A percentile compares a stretch with the other conserved stretches of the same genome.
phyloP scores from a whole-genome alignment of 371 early-diverging fungal species.

The Lichtheimia ramosa region DNA sequence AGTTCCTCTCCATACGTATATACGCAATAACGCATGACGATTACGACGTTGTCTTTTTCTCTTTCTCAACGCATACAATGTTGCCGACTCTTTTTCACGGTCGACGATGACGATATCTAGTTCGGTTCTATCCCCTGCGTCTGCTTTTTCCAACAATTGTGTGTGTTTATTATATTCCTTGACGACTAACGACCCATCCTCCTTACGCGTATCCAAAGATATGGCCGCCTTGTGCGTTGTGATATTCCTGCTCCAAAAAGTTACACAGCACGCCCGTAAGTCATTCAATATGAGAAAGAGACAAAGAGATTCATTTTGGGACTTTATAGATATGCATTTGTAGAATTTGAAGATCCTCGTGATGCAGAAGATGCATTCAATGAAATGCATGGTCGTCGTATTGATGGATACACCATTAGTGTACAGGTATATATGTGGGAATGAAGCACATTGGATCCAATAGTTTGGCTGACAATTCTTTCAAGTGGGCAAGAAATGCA shows the following conservation, averaged over 20 bases:
- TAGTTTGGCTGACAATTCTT: not conserved
- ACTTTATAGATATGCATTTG: conserved; percentile 77
- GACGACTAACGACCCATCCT: conserved; percentile 1
- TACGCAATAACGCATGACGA: not conserved
- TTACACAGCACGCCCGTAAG: conserved; percentile 66
- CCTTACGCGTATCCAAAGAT: conserved; percentile 45
- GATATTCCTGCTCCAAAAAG: conserved; percentile 81
- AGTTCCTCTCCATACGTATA: not conserved
- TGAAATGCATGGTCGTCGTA: conserved; percentile 83
- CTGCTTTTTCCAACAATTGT: not conserved
- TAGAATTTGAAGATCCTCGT: conserved; percentile 86
- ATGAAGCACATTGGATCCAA: not conserved
- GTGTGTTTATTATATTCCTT: not conserved
- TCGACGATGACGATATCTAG: no score
- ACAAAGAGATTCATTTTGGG: not conserved
- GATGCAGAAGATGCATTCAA: conserved; percentile 89
- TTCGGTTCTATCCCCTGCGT: not conserved
- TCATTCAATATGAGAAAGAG: not conserved
- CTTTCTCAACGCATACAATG: not conserved
- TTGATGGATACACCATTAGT: conserved; percentile 78
- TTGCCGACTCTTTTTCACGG: no score
- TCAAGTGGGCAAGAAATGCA: conserved; percentile 25
- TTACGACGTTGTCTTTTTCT: not conserved
- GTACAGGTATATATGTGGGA: conserved; percentile 66
- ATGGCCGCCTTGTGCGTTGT: conserved; percentile 79